Evolutionary conservation across 768 basidiomycete species (phyloP).

Genomic region (Tricholoma sp.): DNA sequence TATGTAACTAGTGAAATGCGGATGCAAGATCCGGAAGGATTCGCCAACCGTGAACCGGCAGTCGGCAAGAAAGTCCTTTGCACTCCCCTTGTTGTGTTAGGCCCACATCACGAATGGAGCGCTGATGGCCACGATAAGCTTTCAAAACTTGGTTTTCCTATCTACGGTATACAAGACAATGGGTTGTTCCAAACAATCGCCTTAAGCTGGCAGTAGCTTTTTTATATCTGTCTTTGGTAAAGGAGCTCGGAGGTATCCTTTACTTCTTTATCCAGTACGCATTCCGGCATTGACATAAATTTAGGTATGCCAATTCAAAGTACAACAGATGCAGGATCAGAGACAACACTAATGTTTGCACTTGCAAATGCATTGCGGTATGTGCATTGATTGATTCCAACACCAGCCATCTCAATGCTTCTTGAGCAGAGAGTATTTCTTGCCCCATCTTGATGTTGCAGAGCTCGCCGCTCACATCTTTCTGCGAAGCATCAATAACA

Average conservation of each 20-base stretch:
- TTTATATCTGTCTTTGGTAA: constrained; percentile 19
- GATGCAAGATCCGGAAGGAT: constrained; percentile 18
- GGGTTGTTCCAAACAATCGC: constrained; percentile 30
- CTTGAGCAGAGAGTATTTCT: neutral
- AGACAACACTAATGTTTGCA: constrained; percentile 22
- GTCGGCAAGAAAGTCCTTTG: constrained; percentile 18
- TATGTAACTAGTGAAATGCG: no score
- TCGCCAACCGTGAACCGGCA: constrained; percentile 18
- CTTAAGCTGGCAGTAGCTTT: constrained; percentile 19
- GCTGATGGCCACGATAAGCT: no score
- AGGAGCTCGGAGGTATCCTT: neutral
- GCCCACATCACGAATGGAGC: no score
- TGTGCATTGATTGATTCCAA: no score
- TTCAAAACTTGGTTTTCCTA: constrained; percentile 25
- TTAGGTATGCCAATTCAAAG: constrained; percentile 26
- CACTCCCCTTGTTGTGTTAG: constrained; percentile 15
- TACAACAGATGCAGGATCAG: constrained; percentile 27
- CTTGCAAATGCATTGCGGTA: constrained; percentile 24
- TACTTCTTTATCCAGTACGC: no score
- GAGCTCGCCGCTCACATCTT: neutral
- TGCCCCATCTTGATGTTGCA: neutral
- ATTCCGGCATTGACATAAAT: no score
- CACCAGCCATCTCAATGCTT: no score
- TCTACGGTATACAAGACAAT: constrained; percentile 23
- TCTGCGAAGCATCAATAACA: neutral